Base-by-base conservation (phyloP, 2,329 filamentous ascomycete species). In the Fusarium bactridioides region DNA sequence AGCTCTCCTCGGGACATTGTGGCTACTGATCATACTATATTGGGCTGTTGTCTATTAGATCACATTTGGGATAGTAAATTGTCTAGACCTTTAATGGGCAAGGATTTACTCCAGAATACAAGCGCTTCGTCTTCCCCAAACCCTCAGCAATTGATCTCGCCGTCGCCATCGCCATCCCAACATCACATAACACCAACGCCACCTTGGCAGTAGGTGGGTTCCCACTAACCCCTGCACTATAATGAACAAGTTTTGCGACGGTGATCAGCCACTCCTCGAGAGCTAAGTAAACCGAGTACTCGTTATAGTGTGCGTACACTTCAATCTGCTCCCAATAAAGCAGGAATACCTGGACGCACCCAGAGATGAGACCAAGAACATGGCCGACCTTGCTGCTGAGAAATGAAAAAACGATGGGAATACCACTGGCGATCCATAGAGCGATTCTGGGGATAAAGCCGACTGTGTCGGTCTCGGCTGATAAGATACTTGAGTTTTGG, bases 41-140 rank as follows among this genome's bases (percentile, higher is more conserved):
- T n/a, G n/a, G n/a, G n/a, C n/a, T n/a, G n/a, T n/a, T n/a, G n/a
- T n/a, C n/a, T n/a, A n/a, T n/a, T n/a, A n/a, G n/a, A n/a, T n/a
- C n/a, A n/a, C n/a, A n/a, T n/a, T n/a, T n/a, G n/a, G n/a, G n/a
- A n/a, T 29, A 29, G 10, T 29, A 29, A 29, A 29, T 29, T 29
- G 10, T 11, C 29, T 29, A 29, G n/a, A n/a, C n/a, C n/a, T n/a
- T n/a, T n/a, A n/a, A n/a, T n/a, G 38, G 38, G 8, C 38, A n/a
- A 23, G 1, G 5, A 1, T 15, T 10, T 1, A 23, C n/a, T 7
- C 21, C n/a, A 16, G 21, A 23, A n/a, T 23, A 10, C 9, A 41
- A 3, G 5, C n/a, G n/a, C 2, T 25, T 18, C 5, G 10, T 18
- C 7, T 25, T 43, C 2, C n/a, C 40, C 16, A 43, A 4, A 0